Base-by-base conservation (phyloP, 139 green algal genomes). In the Prasinococcaceae sp. region DNA sequence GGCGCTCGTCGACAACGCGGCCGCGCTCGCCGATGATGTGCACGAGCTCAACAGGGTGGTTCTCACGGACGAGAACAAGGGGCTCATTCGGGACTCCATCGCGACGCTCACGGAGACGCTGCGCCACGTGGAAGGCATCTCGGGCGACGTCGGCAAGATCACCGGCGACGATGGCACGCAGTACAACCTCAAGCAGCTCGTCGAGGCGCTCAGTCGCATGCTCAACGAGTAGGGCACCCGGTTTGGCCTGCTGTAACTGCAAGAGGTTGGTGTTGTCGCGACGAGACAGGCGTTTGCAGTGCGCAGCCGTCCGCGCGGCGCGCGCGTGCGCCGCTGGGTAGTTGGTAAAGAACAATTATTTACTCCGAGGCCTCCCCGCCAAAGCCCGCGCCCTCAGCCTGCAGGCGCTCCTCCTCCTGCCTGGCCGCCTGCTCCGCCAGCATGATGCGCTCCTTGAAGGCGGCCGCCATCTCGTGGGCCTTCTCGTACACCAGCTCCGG, bases 381-480 rank as follows among this genome's bases (percentile, higher is more conserved):
- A n/a, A n/a, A n/a, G n/a, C n/a, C n/a, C n/a, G n/a, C n/a, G n/a
- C n/a, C n/a, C 30, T 70, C 62, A 16, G 40, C 23, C 25, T 38
- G 29, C 47, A 69, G 54, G 4, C 48, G 26, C 35, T 39, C 22
- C 60, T 70, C 66, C 41, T 71, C 66, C 24, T 53, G 61, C 36
- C 41, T 25, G 2, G 60, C 70, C 32, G 61, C 66, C 26, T 35
- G 57, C 37, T 75, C 70, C 9, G 70, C 61, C 3, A 58, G 61
- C 4, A 50, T 50, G 4, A 83, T 47, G 17, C 71, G 62, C 30
- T 75, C 28, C 36, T 54, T 65, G 80, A 94, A 96, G 3, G 59
- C 37, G 3, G 61, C 68, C 6, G 86, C 89, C 88, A 95, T 94
- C 71, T 93, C 85, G 29, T 98, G 89, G 9, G 90, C 89, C 60